These are phyloP conservation scores for Carpinus viminea DNA, from an alignment of 306 rosid genomes.

Conservation along the genomic window DNA sequence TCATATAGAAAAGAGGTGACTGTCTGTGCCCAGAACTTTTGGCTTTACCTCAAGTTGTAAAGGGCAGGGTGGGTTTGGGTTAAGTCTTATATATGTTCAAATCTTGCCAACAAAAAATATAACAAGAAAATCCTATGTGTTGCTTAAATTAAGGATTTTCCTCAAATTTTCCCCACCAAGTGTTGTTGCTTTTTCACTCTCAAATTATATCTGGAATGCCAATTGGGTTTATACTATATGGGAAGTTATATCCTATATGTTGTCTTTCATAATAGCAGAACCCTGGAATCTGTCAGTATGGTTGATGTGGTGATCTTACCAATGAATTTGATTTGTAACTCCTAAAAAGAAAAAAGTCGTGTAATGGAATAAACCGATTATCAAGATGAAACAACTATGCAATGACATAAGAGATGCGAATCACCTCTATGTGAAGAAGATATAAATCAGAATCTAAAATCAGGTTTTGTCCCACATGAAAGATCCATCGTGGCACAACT, in stretches of 20 bases:
- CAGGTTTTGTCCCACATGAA: constrained; percentile 81
- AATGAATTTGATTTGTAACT: neutral
- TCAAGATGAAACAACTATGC: constrained; percentile 9
- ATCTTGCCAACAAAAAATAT: neutral
- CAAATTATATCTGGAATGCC: neutral
- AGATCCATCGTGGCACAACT: constrained; percentile 85
- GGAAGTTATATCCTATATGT: neutral
- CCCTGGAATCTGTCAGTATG: neutral
- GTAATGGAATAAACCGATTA: constrained; percentile 14
- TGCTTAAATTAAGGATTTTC: no score
- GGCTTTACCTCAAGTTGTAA: neutral
- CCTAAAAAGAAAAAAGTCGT: neutral
- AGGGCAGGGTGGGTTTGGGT: neutral
- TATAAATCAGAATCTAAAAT: constrained; percentile 89
- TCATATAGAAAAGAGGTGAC: neutral
- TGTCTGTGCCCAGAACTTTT: neutral
- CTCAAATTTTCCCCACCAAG: neutral
- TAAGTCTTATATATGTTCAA: neutral
- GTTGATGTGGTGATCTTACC: neutral
- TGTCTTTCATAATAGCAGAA: neutral
- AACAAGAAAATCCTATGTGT: neutral
- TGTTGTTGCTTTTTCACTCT: neutral
- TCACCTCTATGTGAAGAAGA: constrained; percentile 94
- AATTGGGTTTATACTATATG: neutral
- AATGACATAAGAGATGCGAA: constrained; percentile 16